Percentiles rank a stretch among this genome's conserved stretches.
Conservation (phyloP, 2,329 filamentous ascomycete species). For the Emergomyces pasteurianus region DNA sequence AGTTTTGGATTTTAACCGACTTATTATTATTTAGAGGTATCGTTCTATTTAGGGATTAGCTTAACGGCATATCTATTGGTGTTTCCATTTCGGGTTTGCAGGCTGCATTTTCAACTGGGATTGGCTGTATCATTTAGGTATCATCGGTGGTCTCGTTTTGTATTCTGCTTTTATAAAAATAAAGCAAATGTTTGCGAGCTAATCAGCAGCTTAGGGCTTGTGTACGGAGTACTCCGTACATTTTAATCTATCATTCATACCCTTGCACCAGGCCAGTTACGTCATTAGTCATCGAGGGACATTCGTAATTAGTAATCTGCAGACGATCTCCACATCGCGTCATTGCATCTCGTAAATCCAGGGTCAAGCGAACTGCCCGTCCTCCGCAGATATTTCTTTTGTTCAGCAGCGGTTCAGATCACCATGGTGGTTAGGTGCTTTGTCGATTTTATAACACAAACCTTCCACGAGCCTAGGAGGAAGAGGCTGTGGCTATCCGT, state of each 20-base stretch:
- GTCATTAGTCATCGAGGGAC: not conserved
- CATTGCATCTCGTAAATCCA: not conserved
- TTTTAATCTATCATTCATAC: no score
- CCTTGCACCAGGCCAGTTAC: no score
- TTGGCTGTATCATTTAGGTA: not conserved
- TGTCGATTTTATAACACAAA: not conserved
- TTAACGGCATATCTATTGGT: not conserved
- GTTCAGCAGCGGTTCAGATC: not conserved
- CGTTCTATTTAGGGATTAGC: not conserved
- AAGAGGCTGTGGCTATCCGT: not conserved
- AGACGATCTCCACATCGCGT: not conserved
- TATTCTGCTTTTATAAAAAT: not conserved
- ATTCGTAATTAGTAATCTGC: not conserved
- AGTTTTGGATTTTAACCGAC: slow-evolving; percentile 69
- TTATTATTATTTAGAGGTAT: not conserved
- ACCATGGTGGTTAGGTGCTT: not conserved
- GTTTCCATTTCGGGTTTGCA: not conserved
- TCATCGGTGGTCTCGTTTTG: not conserved
- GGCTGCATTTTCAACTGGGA: not conserved
- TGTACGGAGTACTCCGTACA: no score
- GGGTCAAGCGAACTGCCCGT: not conserved
- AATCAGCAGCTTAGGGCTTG: not conserved
- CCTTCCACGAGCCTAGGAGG: not conserved
- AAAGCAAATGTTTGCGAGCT: not conserved
- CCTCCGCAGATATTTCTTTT: not conserved